Base-by-base conservation (phyloP, 1,284 basidiomycete species). In the Athelia sp. region DNA sequence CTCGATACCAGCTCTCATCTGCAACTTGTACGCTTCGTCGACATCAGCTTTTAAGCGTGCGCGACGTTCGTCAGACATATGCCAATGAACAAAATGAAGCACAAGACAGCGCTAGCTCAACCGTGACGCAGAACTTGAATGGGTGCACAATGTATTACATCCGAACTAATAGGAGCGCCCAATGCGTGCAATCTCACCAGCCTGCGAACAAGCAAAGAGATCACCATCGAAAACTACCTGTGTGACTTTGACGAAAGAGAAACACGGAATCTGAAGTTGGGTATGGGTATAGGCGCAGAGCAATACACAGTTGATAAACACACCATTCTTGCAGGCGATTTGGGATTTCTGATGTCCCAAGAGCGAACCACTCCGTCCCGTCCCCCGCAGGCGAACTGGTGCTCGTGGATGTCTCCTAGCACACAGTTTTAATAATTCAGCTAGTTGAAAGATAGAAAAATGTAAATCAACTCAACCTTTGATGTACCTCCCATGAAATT, bases 1-100 rank as follows among this genome's bases (percentile, higher is more conserved):
- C 61, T 74, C 64, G 47, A 76, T 64, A 11, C 73, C 82, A 34
- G 81, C 81, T 53, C 64, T 69, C 22, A 72, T 68, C 57, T 84
- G 82, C 10, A 85, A 55, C 45, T 66, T 63, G 52, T 82, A 75
- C 32, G 82, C 82, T 52, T 66, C 65, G 26, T 84, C 73, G 45
- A 76, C 70, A 49, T 81, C 76, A 61, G 78, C 73, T 44, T 72
- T 68, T 36, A 74, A 68, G 50, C 71, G 73, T 47, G 66, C 64
- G 51, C 74, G 74, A 51, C 23, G 4, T 64, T 68, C 36, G 4
- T 40, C 15, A n/a, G 19, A 40, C n/a, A 40, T 40, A 34, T 40
- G 36, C 4, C 13, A 6, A 29, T 29, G 4, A 6, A 6, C 6
- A 29, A 29, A 29, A 13, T 29, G 26, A 29, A 29, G 26, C 26